Base-by-base conservation (phyloP, 1,284 basidiomycete species). In the Anthracocystis walkeri region DNA sequence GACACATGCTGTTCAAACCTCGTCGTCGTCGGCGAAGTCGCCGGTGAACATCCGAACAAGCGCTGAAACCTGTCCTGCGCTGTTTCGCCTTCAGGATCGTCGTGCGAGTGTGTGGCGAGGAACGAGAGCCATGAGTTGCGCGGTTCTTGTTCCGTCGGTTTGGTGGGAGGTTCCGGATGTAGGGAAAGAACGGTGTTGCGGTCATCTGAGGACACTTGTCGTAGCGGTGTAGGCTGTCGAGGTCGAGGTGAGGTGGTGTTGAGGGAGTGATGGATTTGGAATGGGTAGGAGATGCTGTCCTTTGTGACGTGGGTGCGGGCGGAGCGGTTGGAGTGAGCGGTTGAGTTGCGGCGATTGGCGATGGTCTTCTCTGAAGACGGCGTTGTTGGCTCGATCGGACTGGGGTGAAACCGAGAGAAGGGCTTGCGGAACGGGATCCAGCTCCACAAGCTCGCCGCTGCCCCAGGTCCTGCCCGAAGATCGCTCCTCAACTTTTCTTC, bases 21-120 rank as follows among this genome's bases (percentile, higher is more conserved):
- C 0, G 58, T 18, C 6, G 63, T 44, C 16, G 58, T 68, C 11
- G 70, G 65, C 4, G 70, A 74, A 2, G 70, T 18, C 3, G 33
- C 58, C 7, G 65, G 70, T 0, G 70, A 74, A n/a, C 70, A 68
- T n/a, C 70, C 70, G 33, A 74, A 74, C n/a, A 74, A 18, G 0
- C 65, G 41, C 33, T 74, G 38, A n/a, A 74, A 74, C 8, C 65
- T 35, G 10, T 60, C 65, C 21, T 66, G 29, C 27, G 64, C 63
- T 21, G n/a, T 53, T 35, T 71, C 68, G 21, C 23, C 52, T 5
- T 25, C 48, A 3, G 45, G 20, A 8, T 51, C 58, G 8, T 55
- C 60, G n/a, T 65, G 46, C 5, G 31, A 48, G 16, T 50, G 58
- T 0, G 53, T 58, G 4, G 58, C 61, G 2, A 74, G 48, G 40